Evolutionary conservation across 805 yeast genomes (phyloP).

Genomic region (Saccharomyces mikatae): DNA sequence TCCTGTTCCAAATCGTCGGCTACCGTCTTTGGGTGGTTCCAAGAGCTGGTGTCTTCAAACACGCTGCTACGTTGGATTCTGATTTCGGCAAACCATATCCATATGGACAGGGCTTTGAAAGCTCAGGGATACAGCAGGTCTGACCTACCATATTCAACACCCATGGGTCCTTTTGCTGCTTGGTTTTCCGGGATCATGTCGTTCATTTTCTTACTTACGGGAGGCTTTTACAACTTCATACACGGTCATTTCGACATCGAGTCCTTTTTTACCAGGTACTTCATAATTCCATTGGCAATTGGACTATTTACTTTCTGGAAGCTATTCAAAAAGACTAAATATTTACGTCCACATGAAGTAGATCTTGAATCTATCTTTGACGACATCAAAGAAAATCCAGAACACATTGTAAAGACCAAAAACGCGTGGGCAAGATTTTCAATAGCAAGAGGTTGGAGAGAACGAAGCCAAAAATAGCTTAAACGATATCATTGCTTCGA

Average conservation of each 20-base stretch:
- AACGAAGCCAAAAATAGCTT: not conserved
- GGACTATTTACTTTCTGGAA: conserved; percentile 31
- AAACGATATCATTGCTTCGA: not conserved
- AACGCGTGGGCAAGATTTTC: not conserved
- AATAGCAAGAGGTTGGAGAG: not conserved
- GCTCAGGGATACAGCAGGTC: conserved; percentile 26
- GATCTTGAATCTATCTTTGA: conserved; percentile 33
- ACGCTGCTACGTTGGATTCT: conserved; percentile 29
- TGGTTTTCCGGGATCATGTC: conserved; percentile 29
- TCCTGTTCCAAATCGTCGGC: conserved; percentile 5
- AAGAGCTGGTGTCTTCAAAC: conserved; percentile 28
- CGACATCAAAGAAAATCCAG: conserved; percentile 30
- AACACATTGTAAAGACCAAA: conserved; percentile 7
- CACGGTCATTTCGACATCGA: conserved; percentile 22
- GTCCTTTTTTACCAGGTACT: conserved; percentile 2
- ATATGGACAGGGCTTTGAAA: conserved; percentile 31
- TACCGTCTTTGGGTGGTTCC: conserved; percentile 33
- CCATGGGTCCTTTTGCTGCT: conserved; percentile 15
- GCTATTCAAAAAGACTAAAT: conserved; percentile 26
- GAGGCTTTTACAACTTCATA: conserved; percentile 33
- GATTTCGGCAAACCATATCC: conserved; percentile 30
- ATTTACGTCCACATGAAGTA: conserved; percentile 33
- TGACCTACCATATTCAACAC: not conserved
- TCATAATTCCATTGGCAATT: conserved; percentile 17
- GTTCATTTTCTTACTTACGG: conserved; percentile 27